A percentile compares a stretch with the other conserved stretches of the same genome.
Conservation (phyloP, 2,329 filamentous ascomycete genomes). For the Aspergillus sp. region DNA sequence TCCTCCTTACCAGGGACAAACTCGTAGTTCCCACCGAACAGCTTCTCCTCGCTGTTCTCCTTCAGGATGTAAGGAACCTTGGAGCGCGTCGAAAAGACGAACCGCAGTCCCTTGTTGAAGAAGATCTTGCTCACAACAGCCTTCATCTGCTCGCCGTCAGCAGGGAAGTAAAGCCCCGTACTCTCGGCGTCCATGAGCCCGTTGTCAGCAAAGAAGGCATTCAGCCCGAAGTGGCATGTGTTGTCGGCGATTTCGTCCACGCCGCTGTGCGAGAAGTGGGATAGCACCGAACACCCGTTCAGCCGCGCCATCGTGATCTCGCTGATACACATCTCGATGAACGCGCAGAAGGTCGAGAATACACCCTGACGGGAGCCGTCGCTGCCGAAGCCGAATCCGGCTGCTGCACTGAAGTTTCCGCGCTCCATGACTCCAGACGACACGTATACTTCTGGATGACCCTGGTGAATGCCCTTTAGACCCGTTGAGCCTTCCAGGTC, state of each 20-base stretch:
- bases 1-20: slow-evolving; percentile 41
- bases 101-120: slow-evolving; percentile 37
- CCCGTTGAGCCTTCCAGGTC: slow-evolving; percentile 43
- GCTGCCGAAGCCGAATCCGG: slow-evolving; percentile 40
- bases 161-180: slow-evolving; percentile 41
- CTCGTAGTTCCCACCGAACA: slow-evolving; percentile 37
- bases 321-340: slow-evolving; percentile 42
- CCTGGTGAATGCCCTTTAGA: slow-evolving; percentile 36
- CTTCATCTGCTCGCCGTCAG: slow-evolving; percentile 43
- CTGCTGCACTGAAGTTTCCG: slow-evolving; percentile 42
- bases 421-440: slow-evolving; percentile 43
- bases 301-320: slow-evolving; percentile 44
- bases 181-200: slow-evolving; percentile 37
- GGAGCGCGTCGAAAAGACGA: slow-evolving; percentile 41
- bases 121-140: slow-evolving; percentile 38
- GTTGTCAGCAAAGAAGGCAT: slow-evolving; percentile 44
- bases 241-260: slow-evolving; percentile 45
- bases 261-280: slow-evolving; percentile 42
- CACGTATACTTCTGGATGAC: slow-evolving; percentile 40
- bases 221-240: slow-evolving; percentile 43
- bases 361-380: slow-evolving; percentile 37
- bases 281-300: slow-evolving; percentile 39
- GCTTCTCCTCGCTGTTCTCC: slow-evolving; percentile 34
- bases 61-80: slow-evolving; percentile 41
- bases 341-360: slow-evolving; percentile 44